Base-by-base conservation (phyloP, 257 asterid genomes). In the Voacanga thouarsii region DNA sequence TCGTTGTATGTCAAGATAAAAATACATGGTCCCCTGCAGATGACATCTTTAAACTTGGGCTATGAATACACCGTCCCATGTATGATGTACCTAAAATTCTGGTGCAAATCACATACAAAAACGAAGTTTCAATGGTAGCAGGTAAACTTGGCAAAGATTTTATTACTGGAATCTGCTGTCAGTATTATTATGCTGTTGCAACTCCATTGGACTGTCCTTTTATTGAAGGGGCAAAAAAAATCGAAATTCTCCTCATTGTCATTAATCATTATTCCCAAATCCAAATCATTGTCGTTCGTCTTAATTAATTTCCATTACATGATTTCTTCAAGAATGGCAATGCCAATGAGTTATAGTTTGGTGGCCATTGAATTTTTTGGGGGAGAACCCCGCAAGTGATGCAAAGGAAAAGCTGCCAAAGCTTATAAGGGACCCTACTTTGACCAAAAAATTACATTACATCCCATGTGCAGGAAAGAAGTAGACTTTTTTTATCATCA, bases 381-480 rank as follows among this genome's bases (percentile, higher is more conserved):
- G 28, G n/a, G 14, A 18, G 15, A 65, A 7, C 57, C 44, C n/a
- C 2, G 2, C 49, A 77, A 77, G 75, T 51, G 80, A 77, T 33
- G 70, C 65, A 72, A 60, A 51, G 75, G 14, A 75, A 72, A 82
- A 74, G 77, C 79, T 56, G 76, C 75, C 37, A 41, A 77, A 73
- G 37, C 57, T 45, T 33, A 1, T 30, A 50, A 18, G 69, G 76
- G 69, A 75, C 77, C 78, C 77, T 24, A 66, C 72, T 39, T 79
- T 79, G 78, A 71, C 81, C 71, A 47, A 63, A 76, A 77, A 60
- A 19, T 10, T 51, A 50, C 15, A 30, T 1, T 41, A 72, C 86
- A 76, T 4, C 60, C 81, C 83, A 83, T 79, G 86, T 83, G 86
- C 86, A 21, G 18, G 72, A 79, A 79, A 45, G 56, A 76, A 63